phyloP scores from a whole-genome alignment of 2,329 filamentous ascomycete genomes.

The Stylonectria norvegica region DNA sequence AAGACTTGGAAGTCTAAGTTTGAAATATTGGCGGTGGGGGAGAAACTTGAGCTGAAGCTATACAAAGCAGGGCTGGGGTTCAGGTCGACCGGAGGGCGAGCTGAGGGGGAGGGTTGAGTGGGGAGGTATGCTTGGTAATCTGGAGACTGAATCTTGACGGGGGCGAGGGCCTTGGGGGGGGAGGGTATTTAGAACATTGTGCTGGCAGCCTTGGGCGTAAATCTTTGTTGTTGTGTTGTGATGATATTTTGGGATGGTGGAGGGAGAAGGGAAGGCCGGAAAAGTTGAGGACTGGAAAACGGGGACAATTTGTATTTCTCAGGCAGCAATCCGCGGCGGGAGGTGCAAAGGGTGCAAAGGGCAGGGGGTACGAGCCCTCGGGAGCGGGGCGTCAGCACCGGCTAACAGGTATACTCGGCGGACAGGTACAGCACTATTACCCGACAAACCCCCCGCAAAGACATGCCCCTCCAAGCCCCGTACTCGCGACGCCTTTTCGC shows the following conservation, averaged over 20 bases:
- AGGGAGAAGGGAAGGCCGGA: constrained; percentile 33
- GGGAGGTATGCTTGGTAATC: constrained; percentile 39
- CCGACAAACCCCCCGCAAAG: too few relatives aligned
- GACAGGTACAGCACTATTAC: too few relatives aligned
- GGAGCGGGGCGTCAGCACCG: constrained; percentile 18
- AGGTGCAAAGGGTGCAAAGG: constrained; percentile 8
- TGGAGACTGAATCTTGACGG: constrained; percentile 54
- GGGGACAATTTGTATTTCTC: constrained; percentile 43
- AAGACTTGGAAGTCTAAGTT: constrained; percentile 68
- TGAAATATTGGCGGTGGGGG: constrained; percentile 57
- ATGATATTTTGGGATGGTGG: constrained; percentile 32
- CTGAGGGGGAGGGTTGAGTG: constrained; percentile 44
- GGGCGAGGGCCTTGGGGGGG: constrained; percentile 35
- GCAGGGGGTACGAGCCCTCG: constrained; percentile 11
- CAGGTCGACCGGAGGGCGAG: constrained; percentile 63
- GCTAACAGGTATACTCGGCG: too few relatives aligned
- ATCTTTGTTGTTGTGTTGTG: constrained; percentile 30
- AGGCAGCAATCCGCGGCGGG: constrained; percentile 38
- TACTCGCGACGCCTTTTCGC: constrained; percentile 26
- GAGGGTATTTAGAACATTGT: constrained; percentile 58
- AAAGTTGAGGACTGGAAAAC: constrained; percentile 23
- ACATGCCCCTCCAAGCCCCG: too few relatives aligned
- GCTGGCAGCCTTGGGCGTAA: constrained; percentile 39
- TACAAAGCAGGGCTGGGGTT: constrained; percentile 61
- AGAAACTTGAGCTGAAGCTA: constrained; percentile 57